Evolutionary conservation across 495 filamentous ascomycete species (phyloP).

Genomic region (Neurospora sp.): DNA sequence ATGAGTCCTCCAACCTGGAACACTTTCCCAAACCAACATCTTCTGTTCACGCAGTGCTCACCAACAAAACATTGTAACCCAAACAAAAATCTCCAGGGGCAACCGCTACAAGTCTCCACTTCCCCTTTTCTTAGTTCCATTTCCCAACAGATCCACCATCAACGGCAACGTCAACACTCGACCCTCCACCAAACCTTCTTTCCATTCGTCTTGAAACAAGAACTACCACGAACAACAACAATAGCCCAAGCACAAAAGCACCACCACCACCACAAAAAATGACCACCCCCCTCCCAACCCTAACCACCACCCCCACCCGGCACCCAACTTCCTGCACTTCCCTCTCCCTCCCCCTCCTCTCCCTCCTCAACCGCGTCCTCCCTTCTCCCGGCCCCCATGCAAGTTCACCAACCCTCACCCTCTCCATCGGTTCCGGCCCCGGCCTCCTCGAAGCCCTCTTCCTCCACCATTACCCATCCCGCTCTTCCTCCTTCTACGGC

Average conservation of each 20-base stretch:
- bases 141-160: neutral
- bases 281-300: neutral
- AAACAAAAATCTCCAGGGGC: neutral
- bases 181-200: neutral
- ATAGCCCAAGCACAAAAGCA: neutral
- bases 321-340: constrained; percentile 14
- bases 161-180: neutral
- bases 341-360: constrained; percentile 14
- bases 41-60: neutral
- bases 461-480: constrained; percentile 4
- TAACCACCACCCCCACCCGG: constrained; percentile 5
- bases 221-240: neutral
- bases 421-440: constrained; percentile 17
- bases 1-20: neutral
- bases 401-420: neutral
- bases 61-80: neutral
- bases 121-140: neutral
- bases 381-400: neutral
- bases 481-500: constrained; percentile 7
- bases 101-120: neutral
- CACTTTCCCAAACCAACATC: neutral
- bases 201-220: neutral
- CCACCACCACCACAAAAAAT: neutral
- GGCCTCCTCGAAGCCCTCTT: constrained; percentile 18
- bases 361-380: constrained; percentile 9